Conservation (phyloP, 257 asterid genomes). For the Parsonsia alboflavescens region DNA sequence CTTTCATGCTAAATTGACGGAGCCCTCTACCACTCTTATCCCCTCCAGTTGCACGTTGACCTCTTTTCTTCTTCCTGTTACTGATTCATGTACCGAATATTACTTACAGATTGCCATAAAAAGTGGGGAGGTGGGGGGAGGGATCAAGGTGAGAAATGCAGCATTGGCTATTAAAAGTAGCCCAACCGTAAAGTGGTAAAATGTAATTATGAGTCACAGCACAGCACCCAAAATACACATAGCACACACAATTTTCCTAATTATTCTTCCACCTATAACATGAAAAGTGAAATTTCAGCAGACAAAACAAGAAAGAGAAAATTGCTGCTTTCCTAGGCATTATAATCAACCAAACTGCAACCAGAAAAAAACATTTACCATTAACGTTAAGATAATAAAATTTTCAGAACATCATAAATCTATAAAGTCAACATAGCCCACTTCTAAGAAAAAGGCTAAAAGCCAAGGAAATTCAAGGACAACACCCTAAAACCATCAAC, state of each 20-base stretch:
- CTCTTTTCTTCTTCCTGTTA: conserved; percentile 89
- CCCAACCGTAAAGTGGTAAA: neutral
- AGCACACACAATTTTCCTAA: neutral
- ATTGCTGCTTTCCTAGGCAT: neutral
- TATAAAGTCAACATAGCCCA: neutral
- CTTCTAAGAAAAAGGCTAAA: neutral
- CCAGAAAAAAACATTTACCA: neutral
- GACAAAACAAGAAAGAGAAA: neutral
- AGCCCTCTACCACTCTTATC: conserved; percentile 98
- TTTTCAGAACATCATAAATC: neutral
- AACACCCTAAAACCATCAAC: neutral
- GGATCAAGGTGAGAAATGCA: neutral
- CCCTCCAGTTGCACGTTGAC: conserved; percentile 85
- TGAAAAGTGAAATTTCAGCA: neutral
- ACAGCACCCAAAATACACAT: neutral
- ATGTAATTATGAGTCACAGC: no score
- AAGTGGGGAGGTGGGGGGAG: neutral
- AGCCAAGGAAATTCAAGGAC: neutral
- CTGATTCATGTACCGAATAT: conserved; percentile 22
- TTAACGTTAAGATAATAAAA: neutral
- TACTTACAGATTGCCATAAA: neutral
- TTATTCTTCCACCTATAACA: conserved; percentile 4
- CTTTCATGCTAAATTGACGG: conserved; percentile 99
- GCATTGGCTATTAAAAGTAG: neutral
- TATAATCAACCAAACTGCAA: neutral